These are phyloP conservation scores for Drechslera avenae DNA, from an alignment of 2,329 filamentous ascomycete genomes.

Conservation along the genomic window DNA sequence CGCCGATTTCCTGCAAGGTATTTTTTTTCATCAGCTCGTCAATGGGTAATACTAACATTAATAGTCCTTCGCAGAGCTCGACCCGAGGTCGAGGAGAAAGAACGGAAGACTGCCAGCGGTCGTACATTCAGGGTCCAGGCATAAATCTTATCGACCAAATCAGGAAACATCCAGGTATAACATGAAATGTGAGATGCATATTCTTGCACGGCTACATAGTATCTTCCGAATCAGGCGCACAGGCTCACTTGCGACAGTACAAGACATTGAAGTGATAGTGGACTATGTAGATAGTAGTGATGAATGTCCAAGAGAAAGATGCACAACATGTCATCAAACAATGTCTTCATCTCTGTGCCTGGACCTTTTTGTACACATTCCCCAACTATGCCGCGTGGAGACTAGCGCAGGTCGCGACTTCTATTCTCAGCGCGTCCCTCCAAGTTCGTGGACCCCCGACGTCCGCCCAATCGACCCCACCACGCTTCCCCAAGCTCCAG, in stretches of 20 bases:
- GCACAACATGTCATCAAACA: not conserved
- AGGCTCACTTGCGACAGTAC: not conserved
- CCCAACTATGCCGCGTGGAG: slow-evolving; percentile 2
- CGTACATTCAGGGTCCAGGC: slow-evolving; percentile 79
- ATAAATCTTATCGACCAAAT: slow-evolving; percentile 11
- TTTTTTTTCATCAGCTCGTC: slow-evolving; percentile 12
- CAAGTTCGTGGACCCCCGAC: slow-evolving; percentile 9
- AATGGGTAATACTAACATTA: slow-evolving; percentile 41
- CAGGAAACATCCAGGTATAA: not conserved
- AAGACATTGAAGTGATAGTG: not conserved
- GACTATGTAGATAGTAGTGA: slow-evolving; percentile 1
- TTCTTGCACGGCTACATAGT: not conserved
- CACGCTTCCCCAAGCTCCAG: slow-evolving; percentile 1
- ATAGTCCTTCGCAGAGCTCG: slow-evolving; percentile 92
- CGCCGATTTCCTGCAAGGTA: slow-evolving; percentile 96
- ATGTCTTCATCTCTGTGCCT: not conserved
- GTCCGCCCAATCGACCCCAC: slow-evolving; percentile 11
- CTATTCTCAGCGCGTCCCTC: slow-evolving; percentile 25
- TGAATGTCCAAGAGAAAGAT: not conserved
- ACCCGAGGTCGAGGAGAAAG: slow-evolving; percentile 95
- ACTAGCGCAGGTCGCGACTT: slow-evolving; percentile 26
- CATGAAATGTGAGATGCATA: not conserved
- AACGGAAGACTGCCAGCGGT: slow-evolving; percentile 96
- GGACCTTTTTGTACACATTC: not conserved
- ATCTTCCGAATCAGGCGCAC: not conserved